Evolutionary conservation across 345 rosid species (phyloP).

Genomic region (Rhizophora apiculata): DNA sequence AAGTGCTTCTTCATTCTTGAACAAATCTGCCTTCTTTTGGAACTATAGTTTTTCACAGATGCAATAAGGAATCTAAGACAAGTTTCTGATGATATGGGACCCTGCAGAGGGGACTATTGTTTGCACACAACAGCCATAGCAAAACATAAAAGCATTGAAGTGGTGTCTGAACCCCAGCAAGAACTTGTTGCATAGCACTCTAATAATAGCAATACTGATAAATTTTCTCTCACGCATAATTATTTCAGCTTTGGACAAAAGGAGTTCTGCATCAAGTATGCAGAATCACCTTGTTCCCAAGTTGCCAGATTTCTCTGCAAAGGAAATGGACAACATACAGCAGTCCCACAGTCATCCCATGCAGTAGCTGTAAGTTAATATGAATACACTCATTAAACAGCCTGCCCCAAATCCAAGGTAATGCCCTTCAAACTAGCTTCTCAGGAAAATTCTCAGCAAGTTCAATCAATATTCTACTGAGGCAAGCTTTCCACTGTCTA

Average conservation of each 20-base stretch:
- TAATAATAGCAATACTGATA: not conserved
- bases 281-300: not conserved
- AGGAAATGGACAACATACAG: too few relatives aligned
- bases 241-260: not conserved
- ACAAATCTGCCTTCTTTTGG: not conserved
- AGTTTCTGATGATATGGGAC: too few relatives aligned
- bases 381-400: conserved; percentile 2
- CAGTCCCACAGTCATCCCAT: too few relatives aligned
- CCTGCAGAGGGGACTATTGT: too few relatives aligned
- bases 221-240: not conserved
- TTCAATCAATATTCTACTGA: not conserved
- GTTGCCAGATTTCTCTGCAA: not conserved
- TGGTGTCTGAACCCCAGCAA: not conserved
- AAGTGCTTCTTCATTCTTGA: not conserved
- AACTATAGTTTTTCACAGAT: too few relatives aligned
- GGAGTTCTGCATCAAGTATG: not conserved
- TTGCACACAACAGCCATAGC: too few relatives aligned
- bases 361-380: too few relatives aligned
- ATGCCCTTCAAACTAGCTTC: not conserved
- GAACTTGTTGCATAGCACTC: conserved; percentile 13
- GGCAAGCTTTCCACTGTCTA: not conserved
- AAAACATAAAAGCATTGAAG: not conserved
- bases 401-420: not conserved
- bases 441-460: conserved; percentile 1
- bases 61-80: too few relatives aligned